phyloP scores from a whole-genome alignment of 176 grass and related monocot genomes.

The Bromus sterilis region DNA sequence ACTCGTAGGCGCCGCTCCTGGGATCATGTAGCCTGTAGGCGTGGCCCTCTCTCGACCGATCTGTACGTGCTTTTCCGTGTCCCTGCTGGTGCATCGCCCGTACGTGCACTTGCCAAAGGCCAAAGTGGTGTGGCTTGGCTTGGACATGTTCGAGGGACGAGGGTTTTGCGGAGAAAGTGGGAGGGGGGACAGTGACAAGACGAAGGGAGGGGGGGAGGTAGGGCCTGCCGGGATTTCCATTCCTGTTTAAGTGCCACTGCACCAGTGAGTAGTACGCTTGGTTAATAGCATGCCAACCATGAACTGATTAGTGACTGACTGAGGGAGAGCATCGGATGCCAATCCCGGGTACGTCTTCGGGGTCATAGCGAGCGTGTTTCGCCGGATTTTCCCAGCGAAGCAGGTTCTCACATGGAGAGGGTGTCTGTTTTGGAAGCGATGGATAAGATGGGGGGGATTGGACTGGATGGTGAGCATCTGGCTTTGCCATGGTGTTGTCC shows the following conservation, averaged over 20 bases:
- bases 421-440: neutral
- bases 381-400: neutral
- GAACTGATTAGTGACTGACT: neutral
- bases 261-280: no score
- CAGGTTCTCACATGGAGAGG: neutral
- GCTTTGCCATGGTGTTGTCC: conserved; percentile 4
- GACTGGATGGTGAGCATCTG: neutral
- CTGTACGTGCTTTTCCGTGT: conserved; percentile 17
- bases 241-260: no score
- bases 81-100: neutral
- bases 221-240: neutral
- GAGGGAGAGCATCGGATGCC: conserved; percentile 18
- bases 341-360: neutral
- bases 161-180: neutral
- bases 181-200: conserved; percentile 6
- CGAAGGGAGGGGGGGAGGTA: neutral
- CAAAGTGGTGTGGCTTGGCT: neutral
- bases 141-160: neutral
- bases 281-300: no score
- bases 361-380: neutral
- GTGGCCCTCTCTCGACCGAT: no score
- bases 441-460: neutral
- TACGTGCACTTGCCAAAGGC: neutral
- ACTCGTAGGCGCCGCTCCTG: neutral
- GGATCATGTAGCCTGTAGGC: neutral